Conservation (phyloP, 1,284 basidiomycete species). For the Wolfiporia cocos region DNA sequence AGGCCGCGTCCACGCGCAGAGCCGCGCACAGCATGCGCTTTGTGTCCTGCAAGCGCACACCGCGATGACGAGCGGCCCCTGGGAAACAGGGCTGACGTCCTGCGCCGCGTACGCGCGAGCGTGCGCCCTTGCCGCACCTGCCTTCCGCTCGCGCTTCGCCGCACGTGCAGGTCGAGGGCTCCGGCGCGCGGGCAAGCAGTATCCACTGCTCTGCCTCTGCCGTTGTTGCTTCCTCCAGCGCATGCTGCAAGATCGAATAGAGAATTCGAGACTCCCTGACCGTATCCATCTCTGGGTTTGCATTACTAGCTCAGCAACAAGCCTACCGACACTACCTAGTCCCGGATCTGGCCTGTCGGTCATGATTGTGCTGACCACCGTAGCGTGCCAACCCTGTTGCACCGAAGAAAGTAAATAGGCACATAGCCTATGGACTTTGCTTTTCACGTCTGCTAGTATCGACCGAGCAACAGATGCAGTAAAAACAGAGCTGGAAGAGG, state of each 20-base stretch:
- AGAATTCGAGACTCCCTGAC: slow-evolving; percentile 54
- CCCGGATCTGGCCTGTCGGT: slow-evolving; percentile 16
- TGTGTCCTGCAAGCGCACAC: no score
- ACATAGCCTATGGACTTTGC: slow-evolving; percentile 52
- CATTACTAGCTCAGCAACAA: slow-evolving; percentile 38
- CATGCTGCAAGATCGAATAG: slow-evolving; percentile 49
- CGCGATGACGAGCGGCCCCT: no score
- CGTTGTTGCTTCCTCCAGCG: slow-evolving; percentile 53
- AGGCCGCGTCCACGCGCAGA: no score
- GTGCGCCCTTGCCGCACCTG: no score
- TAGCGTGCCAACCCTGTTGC: slow-evolving; percentile 44
- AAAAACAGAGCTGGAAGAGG: no score
- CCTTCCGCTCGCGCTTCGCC: no score
- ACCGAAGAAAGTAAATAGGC: slow-evolving; percentile 62
- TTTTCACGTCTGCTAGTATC: slow-evolving; percentile 39
- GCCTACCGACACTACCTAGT: slow-evolving; percentile 28
- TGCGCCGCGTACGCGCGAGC: no score
- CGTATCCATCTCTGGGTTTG: slow-evolving; percentile 37
- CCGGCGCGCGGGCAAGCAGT: slow-evolving; percentile 52
- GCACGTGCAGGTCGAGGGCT: no score
- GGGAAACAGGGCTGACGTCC: no score
- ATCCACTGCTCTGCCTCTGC: slow-evolving; percentile 78
- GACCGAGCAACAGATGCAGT: no score
- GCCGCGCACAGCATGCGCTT: no score
- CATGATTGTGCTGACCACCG: slow-evolving; percentile 32